Base-by-base conservation (phyloP, 192 early-diverging fungal species). In the Backusella australiensis region DNA sequence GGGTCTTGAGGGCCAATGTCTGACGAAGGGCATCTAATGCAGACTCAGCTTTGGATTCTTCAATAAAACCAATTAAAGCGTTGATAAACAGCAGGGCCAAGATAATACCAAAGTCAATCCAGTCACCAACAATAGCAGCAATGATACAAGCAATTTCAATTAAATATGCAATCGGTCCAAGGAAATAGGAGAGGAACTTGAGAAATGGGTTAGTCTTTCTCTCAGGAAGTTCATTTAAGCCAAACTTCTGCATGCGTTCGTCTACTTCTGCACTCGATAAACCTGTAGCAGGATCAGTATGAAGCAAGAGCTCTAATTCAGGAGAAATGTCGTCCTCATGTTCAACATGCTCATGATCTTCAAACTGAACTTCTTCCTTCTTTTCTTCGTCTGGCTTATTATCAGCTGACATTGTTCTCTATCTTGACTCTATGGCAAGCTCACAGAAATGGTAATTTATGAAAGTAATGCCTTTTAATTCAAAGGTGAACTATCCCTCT, bases 21-120 rank as follows among this genome's bases (percentile, higher is more conserved):
- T 96, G 94, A 82, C 95, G 96, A 23, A 98, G 89, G 39, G 96
- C 95, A 84, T 98, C 96, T 74, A 98, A 87, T 53, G 96, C 96
- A 17, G 92, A 92, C 75, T 97, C 96, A 66, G 96, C 96, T 84
- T 94, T 93, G 75, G 95, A 91, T 84, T 98, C 96, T 81, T 98
- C 96, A 72, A 94, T 87, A 77, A 93, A 98, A 81, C 96, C 96
- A 80, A 98, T 97, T 72, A 92, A 86, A 46, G 96, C 96, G 79
- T 98, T 98, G 85, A 92, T 89, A 35, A 94, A 82, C 72, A 95
- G 85, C n/a, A 95, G 81, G 7, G 85, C 94, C 53, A 92, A 76
- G 76, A 96, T 94, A 75, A 96, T 93, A 77, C 93, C 92, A 83
- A 96, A 93, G 78, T 96, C 92, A 72, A 94, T 81, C 88, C 86